Evolutionary conservation across 2,329 filamentous ascomycete genomes (phyloP), one percentile per base, ranked within the genome.

Genomic region (Coniochaeta hoffmannii): DNA sequence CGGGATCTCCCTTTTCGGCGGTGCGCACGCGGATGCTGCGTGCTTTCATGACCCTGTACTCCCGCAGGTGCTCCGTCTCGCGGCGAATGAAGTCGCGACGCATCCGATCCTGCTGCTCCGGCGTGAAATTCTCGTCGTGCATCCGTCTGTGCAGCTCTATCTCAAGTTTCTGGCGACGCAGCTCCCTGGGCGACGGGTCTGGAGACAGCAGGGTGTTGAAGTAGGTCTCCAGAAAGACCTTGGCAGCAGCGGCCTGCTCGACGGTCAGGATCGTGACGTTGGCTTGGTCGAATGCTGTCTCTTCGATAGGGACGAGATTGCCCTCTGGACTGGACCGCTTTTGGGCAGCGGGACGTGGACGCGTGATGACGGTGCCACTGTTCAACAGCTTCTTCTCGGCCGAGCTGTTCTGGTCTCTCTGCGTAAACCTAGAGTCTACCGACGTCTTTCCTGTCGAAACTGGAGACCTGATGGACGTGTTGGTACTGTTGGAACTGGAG

Each of bases 191-290:
- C 4, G 79, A 81, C 1, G 76, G 72, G 2, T 74, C 73, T 26
- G 57, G n/a, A 1, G 75, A 75, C 2, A 90, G 74, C 8, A 90
- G 68, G n/a, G 83, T 75, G 62, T 92, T 87, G 73, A 89, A 97
- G 63, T 92, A 83, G 0, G 85, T 90, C 69, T 97, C 94, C 10
- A 97, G 79, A 63, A 85, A 95, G 19, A 95, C 83, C 68, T 96
- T 97, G 44, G 90, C 87, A 0, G 89, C 87, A 0, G 90, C 85
- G 2, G 86, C 82, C 58, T 81, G 84, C 71, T 97, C 93, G 0
- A 90, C 86, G 0, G 91, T 96, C 11, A 68, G 44, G 8, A 78
- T 66, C 1, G 71, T 72, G 0, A 73, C 72, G 0, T 59, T 55
- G 1, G 60, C 54, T 1, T 62, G 55, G 24, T 68, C 64, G 11